Evolutionary conservation across 495 filamentous ascomycete genomes (phyloP), one percentile per base, ranked within the genome.

Genomic region (Penicillium paradoxum): DNA sequence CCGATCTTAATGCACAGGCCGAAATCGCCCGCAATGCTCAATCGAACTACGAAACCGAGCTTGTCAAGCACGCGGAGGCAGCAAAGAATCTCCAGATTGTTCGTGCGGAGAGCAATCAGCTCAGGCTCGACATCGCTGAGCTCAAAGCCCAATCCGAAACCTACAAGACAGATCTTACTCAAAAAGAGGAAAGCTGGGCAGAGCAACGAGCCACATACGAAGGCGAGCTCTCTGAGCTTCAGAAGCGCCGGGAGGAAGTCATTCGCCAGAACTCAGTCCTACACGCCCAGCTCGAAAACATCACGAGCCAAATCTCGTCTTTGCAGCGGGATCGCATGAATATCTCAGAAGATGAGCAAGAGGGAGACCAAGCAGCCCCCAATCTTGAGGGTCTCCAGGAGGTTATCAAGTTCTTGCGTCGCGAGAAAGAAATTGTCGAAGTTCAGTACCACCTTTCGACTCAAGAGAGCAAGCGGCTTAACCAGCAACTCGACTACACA

Each of bases 341-440:
- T 24, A 66, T 69, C 15, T 75, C 77, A 15, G 60, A 63, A 11
- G 72, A 73, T 8, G 64, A 73, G 9, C 36, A 55, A 24, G 66
- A 73, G 18, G 64, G 67, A 5, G 67, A 75, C 8, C 64, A 69
- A 8, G 55, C 67, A 15, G 69, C 73, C 14, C 71, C 77, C 0
- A 82, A 80, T 33, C 65, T 84, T 15, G 87, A 89, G 51, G 86
- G 87, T 53, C 80, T 96, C 22, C 86, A 91, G 50, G 90, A 96
- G 60, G 79, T 97, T 34, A 91, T 95, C 69, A 84, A 81, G 44
- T 97, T 90, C 69, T 73, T 97, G 47, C 84, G 95, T n/a, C 83
- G 88, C 39, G 95, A 97, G 72, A 97, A 97, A 72, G 91, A 97
- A 60, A 97, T 99, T 58, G 83, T 97, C 3, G 91, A 97, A 52